Conservation (phyloP, 106 monocot species). For the Cymbidium sinense region DNA sequence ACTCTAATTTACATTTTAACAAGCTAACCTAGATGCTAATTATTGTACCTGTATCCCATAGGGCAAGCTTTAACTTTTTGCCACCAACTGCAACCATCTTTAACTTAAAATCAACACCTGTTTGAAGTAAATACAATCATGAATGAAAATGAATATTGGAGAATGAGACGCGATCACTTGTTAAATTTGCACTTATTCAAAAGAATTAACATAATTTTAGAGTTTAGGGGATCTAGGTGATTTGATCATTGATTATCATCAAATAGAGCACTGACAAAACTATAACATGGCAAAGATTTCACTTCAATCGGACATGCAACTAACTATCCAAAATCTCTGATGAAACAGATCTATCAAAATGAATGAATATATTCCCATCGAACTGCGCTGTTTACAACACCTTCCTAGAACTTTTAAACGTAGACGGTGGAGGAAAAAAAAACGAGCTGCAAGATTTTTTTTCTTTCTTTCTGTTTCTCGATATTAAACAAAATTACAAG, state of each 20-base stretch:
- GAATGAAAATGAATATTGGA: background rate
- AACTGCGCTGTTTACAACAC: background rate
- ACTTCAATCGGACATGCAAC: no score
- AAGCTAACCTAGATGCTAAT: background rate
- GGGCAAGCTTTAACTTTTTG: constrained; percentile 67
- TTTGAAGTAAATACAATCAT: background rate
- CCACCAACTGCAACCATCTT: constrained; percentile 54
- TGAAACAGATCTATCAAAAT: no score
- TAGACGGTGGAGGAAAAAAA: background rate
- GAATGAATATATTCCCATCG: no score
- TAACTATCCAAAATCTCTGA: no score
- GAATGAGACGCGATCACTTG: background rate
- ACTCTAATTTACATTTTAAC: no score
- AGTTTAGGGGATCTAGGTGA: no score
- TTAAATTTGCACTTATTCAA: no score
- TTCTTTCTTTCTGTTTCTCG: no score
- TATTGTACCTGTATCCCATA: constrained; percentile 69
- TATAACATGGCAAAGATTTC: no score
- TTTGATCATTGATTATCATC: no score
- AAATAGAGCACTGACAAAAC: no score
- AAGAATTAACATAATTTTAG: no score
- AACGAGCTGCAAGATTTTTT: background rate
- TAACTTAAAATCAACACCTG: constrained; percentile 73
- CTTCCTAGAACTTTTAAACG: background rate
- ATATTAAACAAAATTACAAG: background rate